Percentiles rank a stretch among this genome's conserved stretches.
phyloP scores from a whole-genome alignment of 306 rosid genomes.

The Albizia julibrissin region DNA sequence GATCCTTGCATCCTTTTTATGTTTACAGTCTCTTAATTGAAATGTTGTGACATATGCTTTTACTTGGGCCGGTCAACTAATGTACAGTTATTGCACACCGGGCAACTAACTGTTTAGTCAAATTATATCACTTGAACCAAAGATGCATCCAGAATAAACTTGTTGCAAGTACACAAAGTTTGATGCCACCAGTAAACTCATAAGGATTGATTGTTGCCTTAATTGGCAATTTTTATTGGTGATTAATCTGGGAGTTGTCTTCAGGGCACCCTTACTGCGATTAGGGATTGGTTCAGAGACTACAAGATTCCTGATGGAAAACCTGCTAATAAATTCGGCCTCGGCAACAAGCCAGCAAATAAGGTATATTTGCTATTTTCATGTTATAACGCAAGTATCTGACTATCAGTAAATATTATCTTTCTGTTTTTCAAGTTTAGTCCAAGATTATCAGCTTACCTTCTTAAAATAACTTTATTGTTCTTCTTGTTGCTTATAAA shows the following conservation, averaged over 20 bases:
- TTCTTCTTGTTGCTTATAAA: background rate
- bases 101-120: background rate
- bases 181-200: background rate
- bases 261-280: constrained; percentile 74
- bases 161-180: background rate
- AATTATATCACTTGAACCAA: background rate
- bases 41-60: background rate
- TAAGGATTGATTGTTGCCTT: background rate
- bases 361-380: constrained; percentile 41
- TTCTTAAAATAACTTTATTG: background rate
- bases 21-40: background rate
- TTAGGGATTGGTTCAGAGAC: constrained; percentile 80
- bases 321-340: constrained; percentile 79
- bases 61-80: background rate
- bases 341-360: constrained; percentile 67
- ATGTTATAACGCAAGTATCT: background rate
- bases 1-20: background rate
- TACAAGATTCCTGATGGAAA: constrained; percentile 83
- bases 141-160: background rate
- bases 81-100: background rate
- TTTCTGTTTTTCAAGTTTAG: background rate
- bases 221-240: background rate
- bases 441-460: background rate
- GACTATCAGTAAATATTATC: background rate
- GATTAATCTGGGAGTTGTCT: constrained; percentile 34